Conservation (phyloP, 2,329 filamentous ascomycete genomes). For the Myotisia sp. region DNA sequence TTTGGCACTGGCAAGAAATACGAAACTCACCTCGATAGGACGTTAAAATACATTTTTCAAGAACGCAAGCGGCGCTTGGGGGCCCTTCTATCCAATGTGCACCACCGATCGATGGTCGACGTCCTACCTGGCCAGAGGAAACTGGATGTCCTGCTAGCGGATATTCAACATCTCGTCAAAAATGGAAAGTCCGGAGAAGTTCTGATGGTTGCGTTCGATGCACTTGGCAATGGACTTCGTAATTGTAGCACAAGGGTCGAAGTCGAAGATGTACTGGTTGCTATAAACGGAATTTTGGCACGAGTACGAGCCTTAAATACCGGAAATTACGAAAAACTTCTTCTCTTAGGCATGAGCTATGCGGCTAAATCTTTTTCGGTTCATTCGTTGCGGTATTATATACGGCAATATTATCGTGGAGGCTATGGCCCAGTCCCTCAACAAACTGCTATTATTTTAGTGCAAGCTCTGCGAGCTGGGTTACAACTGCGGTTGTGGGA, state of each 20-base stretch:
- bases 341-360: slow-evolving; percentile 19
- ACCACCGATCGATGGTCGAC: neutral
- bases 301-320: slow-evolving; percentile 16
- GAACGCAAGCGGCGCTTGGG: slow-evolving; percentile 1
- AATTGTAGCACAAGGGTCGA: slow-evolving; percentile 16
- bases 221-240: slow-evolving; percentile 15
- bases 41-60: slow-evolving; percentile 14
- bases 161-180: slow-evolving; percentile 5
- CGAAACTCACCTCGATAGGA: slow-evolving; percentile 8
- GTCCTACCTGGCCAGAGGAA: neutral
- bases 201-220: neutral
- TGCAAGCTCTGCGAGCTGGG: slow-evolving; percentile 12
- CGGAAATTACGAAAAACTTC: slow-evolving; percentile 6
- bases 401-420: slow-evolving; percentile 12
- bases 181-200: slow-evolving; percentile 1
- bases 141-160: slow-evolving; percentile 2
- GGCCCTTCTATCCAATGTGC: neutral
- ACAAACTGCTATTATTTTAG: slow-evolving; percentile 12
- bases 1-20: slow-evolving; percentile 3
- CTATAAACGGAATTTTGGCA: slow-evolving; percentile 19
- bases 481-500: slow-evolving; percentile 7
- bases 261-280: slow-evolving; percentile 20
- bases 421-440: slow-evolving; percentile 5
- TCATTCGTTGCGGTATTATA: slow-evolving; percentile 18
- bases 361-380: slow-evolving; percentile 19